Base-by-base conservation (phyloP, 2,329 filamentous ascomycete genomes). In the Pseudocercospora musae region DNA sequence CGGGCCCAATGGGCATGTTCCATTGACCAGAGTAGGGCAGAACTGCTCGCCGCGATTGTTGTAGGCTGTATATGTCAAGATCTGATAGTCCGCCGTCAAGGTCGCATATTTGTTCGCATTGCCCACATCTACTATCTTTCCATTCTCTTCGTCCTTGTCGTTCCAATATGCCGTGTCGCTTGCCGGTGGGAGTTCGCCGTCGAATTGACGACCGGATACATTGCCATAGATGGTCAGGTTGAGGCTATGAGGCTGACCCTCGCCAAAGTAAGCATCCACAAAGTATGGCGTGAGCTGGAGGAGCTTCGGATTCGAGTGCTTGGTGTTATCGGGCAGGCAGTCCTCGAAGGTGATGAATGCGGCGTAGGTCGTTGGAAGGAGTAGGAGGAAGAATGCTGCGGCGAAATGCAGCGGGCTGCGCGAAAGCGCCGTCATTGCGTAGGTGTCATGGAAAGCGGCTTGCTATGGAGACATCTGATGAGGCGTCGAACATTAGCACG, bases 221-320 rank as follows among this genome's bases (percentile, higher is more conserved):
- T 98, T 97, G 57, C 93, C 94, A 80, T 92, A 98, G 52, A 96
- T 84, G 1, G 87, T 95, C 59, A 97, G 80, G 66, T 85, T 87
- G 54, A 99, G 81, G 44, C 83, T 85, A 72, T 93, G 86, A 56
- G 79, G 82, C 4, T 84, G 75, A 13, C 79, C 75, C 27, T 84
- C 82, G 70, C 91, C 84, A 79, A 96, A 96, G 20, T 79, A 78
- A 60, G 91, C 94, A 70, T 90, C 87, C 61, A 95, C 85, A 69
- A 85, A 87, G 37, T 88, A 76, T 2, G 95, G 93, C 11, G 87
- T 81, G 80, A 94, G 96, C 79, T 97, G 92, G 31, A 98, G 83
- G 65, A 84, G 84, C 37, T 79, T 85, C 8, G 81, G 71, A 60
- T 79, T 78, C 50, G 83, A 82, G 62, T 86, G 81, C 73, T 89